A percentile compares a stretch with the other conserved stretches of the same genome.
Conservation (phyloP, 495 filamentous ascomycete genomes). For the Evernia prunastri region DNA sequence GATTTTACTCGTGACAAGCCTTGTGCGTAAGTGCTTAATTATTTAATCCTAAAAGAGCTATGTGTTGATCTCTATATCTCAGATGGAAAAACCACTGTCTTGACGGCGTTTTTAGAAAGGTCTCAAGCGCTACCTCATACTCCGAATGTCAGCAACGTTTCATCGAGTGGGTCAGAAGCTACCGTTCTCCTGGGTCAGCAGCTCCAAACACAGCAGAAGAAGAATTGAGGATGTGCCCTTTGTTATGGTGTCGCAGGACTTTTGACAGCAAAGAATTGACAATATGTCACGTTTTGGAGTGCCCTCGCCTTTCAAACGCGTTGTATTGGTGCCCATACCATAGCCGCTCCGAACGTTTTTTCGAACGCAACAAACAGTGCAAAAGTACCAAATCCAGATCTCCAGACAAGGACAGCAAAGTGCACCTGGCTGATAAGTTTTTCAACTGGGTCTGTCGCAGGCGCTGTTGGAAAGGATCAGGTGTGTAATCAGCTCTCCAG, state of each 20-base stretch:
- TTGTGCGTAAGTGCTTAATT: background rate
- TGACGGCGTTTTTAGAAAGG: background rate
- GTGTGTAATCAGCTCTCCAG: background rate
- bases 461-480: background rate
- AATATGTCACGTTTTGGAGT: constrained; percentile 1
- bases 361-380: constrained; percentile 6
- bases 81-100: background rate
- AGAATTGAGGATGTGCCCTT: constrained; percentile 13
- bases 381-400: background rate
- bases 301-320: constrained; percentile 10
- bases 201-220: background rate
- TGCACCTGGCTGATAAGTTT: background rate
- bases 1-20: background rate
- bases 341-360: constrained; percentile 9
- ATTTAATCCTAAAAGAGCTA: too few relatives aligned
- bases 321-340: constrained; percentile 17
- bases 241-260: constrained; percentile 17
- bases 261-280: background rate
- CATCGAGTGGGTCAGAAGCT: background rate
- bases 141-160: background rate
- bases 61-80: background rate
- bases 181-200: background rate
- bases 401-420: background rate
- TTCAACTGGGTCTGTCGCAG: background rate
- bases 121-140: background rate